Percentiles rank a stretch among this genome's conserved stretches.
Conservation (phyloP, 371 early-diverging fungal genomes). For the Homolaphlyctis polyrhiza region DNA sequence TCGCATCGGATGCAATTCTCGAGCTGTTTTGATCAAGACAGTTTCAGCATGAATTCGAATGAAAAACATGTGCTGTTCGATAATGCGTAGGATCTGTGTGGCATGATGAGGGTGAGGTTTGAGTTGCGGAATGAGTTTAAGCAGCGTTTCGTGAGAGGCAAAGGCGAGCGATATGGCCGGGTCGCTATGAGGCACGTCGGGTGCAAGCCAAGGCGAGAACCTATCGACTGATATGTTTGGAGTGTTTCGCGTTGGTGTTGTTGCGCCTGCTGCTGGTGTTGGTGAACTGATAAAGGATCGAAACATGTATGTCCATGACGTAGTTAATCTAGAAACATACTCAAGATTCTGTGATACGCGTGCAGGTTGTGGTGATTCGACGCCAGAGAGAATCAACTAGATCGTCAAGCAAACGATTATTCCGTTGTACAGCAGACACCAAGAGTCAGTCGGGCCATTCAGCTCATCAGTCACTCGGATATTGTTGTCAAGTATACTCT, state of each 20-base stretch:
- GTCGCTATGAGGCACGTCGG: constrained; percentile 2
- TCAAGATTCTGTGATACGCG: constrained; percentile 5
- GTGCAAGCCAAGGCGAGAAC: not conserved
- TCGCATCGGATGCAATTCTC: not conserved
- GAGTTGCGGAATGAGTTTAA: constrained; percentile 6
- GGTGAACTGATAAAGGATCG: not conserved
- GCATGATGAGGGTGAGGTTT: not conserved
- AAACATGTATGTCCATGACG: not conserved
- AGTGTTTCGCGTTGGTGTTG: constrained; percentile 15
- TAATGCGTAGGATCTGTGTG: not conserved
- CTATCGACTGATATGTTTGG: constrained; percentile 18
- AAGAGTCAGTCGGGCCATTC: not conserved
- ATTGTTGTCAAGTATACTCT: too few relatives aligned
- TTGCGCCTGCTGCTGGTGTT: not conserved
- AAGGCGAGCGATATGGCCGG: constrained; percentile 15
- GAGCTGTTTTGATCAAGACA: constrained; percentile 1
- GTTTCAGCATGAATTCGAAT: constrained; percentile 8
- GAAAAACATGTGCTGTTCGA: constrained; percentile 12
- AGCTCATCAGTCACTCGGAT: too few relatives aligned
- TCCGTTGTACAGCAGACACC: not conserved
- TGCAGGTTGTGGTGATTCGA: not conserved
- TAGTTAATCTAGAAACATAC: constrained; percentile 9
- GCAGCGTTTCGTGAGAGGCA: constrained; percentile 18
- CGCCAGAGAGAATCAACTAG: constrained; percentile 6
- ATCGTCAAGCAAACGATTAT: not conserved